Evolutionary conservation across 345 rosid species (phyloP).

Genomic region (Sapria himalayana): DNA sequence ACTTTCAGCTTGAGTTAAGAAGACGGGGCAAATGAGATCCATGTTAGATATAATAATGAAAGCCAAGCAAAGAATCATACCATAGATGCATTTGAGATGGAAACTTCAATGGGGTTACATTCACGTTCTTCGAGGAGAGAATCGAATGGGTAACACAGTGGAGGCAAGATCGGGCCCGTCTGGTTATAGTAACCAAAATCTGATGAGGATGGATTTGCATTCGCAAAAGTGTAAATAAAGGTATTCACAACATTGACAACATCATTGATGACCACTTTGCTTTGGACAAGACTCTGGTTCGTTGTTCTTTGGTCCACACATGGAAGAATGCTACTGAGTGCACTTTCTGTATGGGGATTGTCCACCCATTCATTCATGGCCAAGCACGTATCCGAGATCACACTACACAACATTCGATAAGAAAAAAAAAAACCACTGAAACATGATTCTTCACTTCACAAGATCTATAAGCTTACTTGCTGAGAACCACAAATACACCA

Average conservation of each 20-base stretch:
- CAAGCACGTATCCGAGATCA: constrained; percentile 65
- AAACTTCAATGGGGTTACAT: constrained; percentile 46
- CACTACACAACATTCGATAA: constrained; percentile 18
- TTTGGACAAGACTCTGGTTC: constrained; percentile 64
- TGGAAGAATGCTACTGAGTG: constrained; percentile 81
- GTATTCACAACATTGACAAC: constrained; percentile 68
- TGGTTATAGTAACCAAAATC: constrained; percentile 47
- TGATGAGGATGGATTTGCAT: constrained; percentile 42
- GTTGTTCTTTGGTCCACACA: constrained; percentile 86
- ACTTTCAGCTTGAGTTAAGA: no score
- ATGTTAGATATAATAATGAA: no score
- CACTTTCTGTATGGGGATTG: constrained; percentile 70
- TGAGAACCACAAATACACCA: constrained; percentile 58
- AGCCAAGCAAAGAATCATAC: constrained; percentile 46
- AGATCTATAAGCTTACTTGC: constrained; percentile 35
- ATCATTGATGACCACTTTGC: constrained; percentile 71
- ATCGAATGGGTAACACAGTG: constrained; percentile 71
- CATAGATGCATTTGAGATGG: constrained; percentile 56
- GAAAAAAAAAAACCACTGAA: neutral
- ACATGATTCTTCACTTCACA: neutral
- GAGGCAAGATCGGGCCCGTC: constrained; percentile 75
- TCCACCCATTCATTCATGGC: constrained; percentile 95
- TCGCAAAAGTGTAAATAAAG: constrained; percentile 55
- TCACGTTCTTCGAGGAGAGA: constrained; percentile 33
- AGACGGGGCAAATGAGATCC: no score